Base-by-base conservation (phyloP, 2,329 filamentous ascomycete genomes). In the Trichoderma pleuroti region DNA sequence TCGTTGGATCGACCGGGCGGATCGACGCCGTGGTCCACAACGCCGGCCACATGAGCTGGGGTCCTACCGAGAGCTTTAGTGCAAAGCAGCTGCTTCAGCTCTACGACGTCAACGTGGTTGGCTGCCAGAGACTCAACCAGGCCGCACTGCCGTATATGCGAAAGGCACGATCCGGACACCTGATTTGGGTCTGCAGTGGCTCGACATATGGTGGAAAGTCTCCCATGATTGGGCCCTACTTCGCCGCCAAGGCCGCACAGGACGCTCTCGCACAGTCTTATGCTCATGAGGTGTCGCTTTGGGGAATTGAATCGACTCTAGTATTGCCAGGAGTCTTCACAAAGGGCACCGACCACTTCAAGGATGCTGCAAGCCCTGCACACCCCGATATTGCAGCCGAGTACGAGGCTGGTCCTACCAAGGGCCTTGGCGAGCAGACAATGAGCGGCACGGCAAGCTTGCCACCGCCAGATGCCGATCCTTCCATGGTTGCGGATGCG, bases 21-120 rank as follows among this genome's bases (percentile, higher is more conserved):
- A 68, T 68, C 56, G 65, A 68, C 34, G 65, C 65, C 30, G 56
- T 68, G 4, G 34, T 68, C 36, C 65, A 68, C 65, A 68, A 68
- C 16, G 65, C 65, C 1, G 65, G 65, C 28, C 65, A 68, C 16
- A 60, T 68, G 65, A 46, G 54, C 36, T 68, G 65, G 65, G 65
- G 65, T 14, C 65, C 65, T 4, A 7, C 65, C 9, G 65, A 68
- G 30, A 68, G 66, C 21, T 68, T 68, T 16, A 68, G 66, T 16
- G 56, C 66, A 54, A 56, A 61, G 39, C 66, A 68, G 30, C 24
- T 68, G 14, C 66, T 68, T 21, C 56, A 61, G 3, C 57, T 52
- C 2, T 68, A 68, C 16, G 66, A 68, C 9, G 28, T 68, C 2
- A 68, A 68, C 24, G 65, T 68, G 7, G 65, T 68, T 28, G 65